Evolutionary conservation across 2,329 filamentous ascomycete species (phyloP).

Genomic region (Cephalotrichum gorgonifer): DNA sequence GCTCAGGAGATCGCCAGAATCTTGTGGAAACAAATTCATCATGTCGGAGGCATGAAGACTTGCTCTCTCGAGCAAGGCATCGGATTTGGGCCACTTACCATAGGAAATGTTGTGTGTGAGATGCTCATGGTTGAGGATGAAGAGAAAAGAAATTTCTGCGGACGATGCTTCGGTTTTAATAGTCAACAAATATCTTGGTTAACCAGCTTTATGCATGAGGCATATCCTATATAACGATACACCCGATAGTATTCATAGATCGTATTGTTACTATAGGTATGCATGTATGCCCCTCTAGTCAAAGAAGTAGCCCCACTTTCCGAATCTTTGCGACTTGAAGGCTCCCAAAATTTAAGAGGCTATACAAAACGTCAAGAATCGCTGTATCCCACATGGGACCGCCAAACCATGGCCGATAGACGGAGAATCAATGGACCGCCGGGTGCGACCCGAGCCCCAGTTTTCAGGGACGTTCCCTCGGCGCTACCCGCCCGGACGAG

Average conservation of each 20-base stretch:
- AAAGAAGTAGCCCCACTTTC: background rate
- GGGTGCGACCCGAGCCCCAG: slow-evolving; percentile 63
- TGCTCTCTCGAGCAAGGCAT: no score
- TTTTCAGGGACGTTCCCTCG: slow-evolving; percentile 47
- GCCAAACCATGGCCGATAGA: slow-evolving; percentile 60
- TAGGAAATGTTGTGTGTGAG: background rate
- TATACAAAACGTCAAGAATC: background rate
- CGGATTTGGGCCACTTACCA: background rate
- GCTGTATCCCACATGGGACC: background rate
- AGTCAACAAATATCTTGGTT: background rate
- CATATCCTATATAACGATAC: background rate
- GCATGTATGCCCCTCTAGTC: no score
- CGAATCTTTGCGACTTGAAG: no score
- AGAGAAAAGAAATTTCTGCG: background rate
- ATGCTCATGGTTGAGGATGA: background rate
- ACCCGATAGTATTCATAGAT: no score
- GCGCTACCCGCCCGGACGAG: slow-evolving; percentile 40
- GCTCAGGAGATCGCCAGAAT: slow-evolving; percentile 5
- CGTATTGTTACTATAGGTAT: no score
- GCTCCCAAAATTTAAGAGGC: background rate
- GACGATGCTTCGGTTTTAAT: background rate
- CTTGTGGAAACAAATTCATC: slow-evolving; percentile 4
- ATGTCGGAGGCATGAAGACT: background rate
- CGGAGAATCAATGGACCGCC: slow-evolving; percentile 83
- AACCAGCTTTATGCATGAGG: background rate